Evolutionary conservation across 352 stramenopile genomes (phyloP).

Genomic region (Pythium phragmitis): DNA sequence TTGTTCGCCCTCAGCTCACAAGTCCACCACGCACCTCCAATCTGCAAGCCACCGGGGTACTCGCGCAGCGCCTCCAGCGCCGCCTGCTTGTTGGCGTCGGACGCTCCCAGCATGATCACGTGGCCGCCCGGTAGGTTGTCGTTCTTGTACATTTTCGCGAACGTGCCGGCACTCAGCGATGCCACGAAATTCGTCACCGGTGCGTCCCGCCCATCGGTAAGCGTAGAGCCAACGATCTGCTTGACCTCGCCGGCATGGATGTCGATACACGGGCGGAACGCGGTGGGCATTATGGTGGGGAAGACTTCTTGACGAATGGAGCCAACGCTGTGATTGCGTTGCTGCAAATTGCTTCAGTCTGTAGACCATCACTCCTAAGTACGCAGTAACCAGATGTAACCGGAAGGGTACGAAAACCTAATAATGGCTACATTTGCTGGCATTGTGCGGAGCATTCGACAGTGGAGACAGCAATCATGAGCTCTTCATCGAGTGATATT

Average conservation of each 20-base stretch:
- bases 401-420: neutral
- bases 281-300: conserved; percentile 56
- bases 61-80: conserved; percentile 81
- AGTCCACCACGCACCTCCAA: conserved; percentile 77
- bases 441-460: neutral
- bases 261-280: conserved; percentile 98
- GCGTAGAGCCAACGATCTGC: conserved; percentile 98
- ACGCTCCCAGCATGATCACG: conserved; percentile 97
- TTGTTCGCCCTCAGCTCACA: neutral
- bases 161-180: conserved; percentile 63
- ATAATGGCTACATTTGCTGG: conserved; percentile 20
- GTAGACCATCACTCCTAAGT: conserved; percentile 25
- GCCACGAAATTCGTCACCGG: conserved; percentile 94
- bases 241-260: conserved; percentile 97
- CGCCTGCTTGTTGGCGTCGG: conserved; percentile 89
- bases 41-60: conserved; percentile 93
- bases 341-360: conserved; percentile 1
- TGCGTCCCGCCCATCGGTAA: conserved; percentile 82
- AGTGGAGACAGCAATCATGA: conserved; percentile 1
- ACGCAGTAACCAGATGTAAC: neutral
- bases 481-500: conserved; percentile 9
- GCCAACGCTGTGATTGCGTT: conserved; percentile 23
- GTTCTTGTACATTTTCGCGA: conserved; percentile 90
- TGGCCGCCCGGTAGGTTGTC: conserved; percentile 93
- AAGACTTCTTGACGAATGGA: conserved; percentile 7